Conservation (phyloP, 2,329 filamentous ascomycete species). For the Trichoderma sp. region DNA sequence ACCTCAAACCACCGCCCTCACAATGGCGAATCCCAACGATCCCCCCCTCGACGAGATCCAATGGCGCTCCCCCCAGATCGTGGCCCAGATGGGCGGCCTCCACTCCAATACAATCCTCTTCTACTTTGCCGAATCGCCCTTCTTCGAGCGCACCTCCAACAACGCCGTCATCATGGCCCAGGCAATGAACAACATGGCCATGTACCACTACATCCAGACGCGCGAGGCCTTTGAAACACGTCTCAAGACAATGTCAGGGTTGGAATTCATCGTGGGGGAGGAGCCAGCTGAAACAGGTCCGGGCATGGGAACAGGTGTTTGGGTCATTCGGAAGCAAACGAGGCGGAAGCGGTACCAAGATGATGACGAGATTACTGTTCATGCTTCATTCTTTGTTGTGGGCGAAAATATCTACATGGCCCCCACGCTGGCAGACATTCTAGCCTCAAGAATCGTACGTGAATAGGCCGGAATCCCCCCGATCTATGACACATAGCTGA, state of each 20-base stretch:
- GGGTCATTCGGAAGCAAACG: constrained; percentile 68
- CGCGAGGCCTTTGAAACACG: constrained; percentile 63
- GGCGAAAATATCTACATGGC: constrained; percentile 68
- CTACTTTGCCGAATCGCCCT: constrained; percentile 67
- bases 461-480: not conserved
- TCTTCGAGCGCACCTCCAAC: constrained; percentile 66
- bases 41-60: constrained; percentile 65
- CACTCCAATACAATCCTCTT: constrained; percentile 65
- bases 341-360: constrained; percentile 54
- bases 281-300: constrained; percentile 62
- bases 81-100: constrained; percentile 54
- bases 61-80: constrained; percentile 56
- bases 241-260: constrained; percentile 61
- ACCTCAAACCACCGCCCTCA: not conserved
- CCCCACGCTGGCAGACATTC: constrained; percentile 57
- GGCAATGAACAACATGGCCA: constrained; percentile 58
- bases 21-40: constrained; percentile 48
- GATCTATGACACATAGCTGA: not conserved
- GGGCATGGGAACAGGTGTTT: constrained; percentile 65
- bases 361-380: constrained; percentile 59
- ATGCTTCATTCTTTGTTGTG: constrained; percentile 62
- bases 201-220: constrained; percentile 57
- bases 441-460: constrained; percentile 58
- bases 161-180: constrained; percentile 63
- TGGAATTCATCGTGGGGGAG: constrained; percentile 66